Evolutionary conservation across 73 alveolate species (phyloP).

Genomic region (Paraurostyla sp.): DNA sequence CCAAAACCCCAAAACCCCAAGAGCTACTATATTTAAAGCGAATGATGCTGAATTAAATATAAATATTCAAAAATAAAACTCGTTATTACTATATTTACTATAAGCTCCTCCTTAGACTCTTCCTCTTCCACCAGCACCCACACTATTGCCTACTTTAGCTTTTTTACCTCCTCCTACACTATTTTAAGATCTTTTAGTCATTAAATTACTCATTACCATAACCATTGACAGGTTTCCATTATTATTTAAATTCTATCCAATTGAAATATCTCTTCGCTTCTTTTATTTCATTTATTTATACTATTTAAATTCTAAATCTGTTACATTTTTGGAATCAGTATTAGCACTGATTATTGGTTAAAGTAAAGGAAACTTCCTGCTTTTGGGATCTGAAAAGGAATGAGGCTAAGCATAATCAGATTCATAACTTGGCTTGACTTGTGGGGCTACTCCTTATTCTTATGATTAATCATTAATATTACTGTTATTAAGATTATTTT

Average conservation of each 20-base stretch:
- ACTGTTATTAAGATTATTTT: background rate
- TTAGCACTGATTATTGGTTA: background rate
- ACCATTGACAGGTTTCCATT: constrained; percentile 34
- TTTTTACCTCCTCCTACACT: background rate
- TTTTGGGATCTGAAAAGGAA: background rate
- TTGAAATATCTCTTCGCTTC: background rate
- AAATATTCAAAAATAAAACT: constrained; percentile 27
- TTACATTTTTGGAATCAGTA: background rate
- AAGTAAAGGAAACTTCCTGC: too few relatives aligned
- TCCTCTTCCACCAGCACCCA: too few relatives aligned
- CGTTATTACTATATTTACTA: constrained; percentile 20
- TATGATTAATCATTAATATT: background rate
- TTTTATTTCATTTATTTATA: background rate
- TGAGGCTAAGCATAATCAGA: constrained; percentile 5
- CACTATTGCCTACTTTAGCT: too few relatives aligned
- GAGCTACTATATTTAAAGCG: too few relatives aligned
- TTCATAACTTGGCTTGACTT: background rate
- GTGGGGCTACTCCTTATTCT: background rate
- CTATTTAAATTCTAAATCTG: constrained; percentile 30
- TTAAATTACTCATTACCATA: constrained; percentile 56
- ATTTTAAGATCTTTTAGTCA: constrained; percentile 29
- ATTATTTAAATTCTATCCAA: background rate
- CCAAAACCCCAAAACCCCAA: too few relatives aligned
- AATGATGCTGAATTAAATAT: too few relatives aligned
- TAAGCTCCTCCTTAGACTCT: background rate